phyloP scores from a whole-genome alignment of 768 basidiomycete genomes.

The Russula virescens region DNA sequence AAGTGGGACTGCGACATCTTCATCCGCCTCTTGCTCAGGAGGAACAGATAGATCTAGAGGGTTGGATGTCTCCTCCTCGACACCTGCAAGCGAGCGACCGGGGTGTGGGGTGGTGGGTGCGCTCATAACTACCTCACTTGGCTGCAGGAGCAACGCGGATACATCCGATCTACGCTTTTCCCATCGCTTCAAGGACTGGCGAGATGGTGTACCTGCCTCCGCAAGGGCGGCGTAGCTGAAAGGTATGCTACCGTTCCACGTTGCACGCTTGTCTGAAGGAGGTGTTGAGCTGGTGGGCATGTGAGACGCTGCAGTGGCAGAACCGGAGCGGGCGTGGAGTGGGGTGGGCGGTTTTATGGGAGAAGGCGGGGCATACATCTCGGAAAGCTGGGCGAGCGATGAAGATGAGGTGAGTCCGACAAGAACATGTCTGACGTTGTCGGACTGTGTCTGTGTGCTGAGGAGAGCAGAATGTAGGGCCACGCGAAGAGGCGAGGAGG shows the following conservation, averaged over 20 bases:
- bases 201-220: slow-evolving; percentile 42
- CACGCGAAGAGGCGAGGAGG: slow-evolving; percentile 54
- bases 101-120: slow-evolving; percentile 36
- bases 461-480: slow-evolving; percentile 68
- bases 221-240: slow-evolving; percentile 48
- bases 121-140: slow-evolving; percentile 34
- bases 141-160: slow-evolving; percentile 38
- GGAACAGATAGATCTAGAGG: neutral
- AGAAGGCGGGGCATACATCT: slow-evolving; percentile 85
- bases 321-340: slow-evolving; percentile 41
- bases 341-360: slow-evolving; percentile 36
- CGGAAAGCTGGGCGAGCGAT: slow-evolving; percentile 70
- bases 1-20: slow-evolving; percentile 8
- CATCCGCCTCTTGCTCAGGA: slow-evolving; percentile 9
- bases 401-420: slow-evolving; percentile 67
- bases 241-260: slow-evolving; percentile 55
- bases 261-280: slow-evolving; percentile 49
- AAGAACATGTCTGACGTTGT: slow-evolving; percentile 74
- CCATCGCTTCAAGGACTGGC: slow-evolving; percentile 38
- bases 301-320: slow-evolving; percentile 26
- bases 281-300: slow-evolving; percentile 31
- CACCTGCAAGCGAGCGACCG: slow-evolving; percentile 30
- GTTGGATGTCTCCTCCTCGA: slow-evolving; percentile 37
- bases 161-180: slow-evolving; percentile 55
- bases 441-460: slow-evolving; percentile 74